Conservation (phyloP, 1,284 basidiomycete genomes). For the Quambalaria eucalypti region DNA sequence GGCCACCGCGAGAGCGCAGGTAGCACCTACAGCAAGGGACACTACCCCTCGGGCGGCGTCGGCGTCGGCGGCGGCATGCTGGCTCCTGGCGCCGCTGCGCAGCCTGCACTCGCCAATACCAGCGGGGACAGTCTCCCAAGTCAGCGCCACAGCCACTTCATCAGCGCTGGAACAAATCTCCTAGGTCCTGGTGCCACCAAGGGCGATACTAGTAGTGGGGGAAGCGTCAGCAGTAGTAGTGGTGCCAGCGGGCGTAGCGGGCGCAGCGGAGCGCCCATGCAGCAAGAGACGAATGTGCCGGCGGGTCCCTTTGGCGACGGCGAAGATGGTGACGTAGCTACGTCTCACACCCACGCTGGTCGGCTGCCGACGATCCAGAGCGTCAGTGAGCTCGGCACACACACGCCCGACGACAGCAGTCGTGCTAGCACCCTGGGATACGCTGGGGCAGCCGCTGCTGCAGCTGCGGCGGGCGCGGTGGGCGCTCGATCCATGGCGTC, state of each 20-base stretch:
- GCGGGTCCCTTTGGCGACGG: too few relatives aligned
- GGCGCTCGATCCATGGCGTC: neutral
- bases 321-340: too few relatives aligned
- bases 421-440: too few relatives aligned
- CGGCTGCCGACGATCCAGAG: conserved; percentile 26
- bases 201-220: neutral
- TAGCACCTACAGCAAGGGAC: conserved; percentile 13
- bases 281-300: too few relatives aligned
- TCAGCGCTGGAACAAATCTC: conserved; percentile 21
- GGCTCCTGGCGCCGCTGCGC: too few relatives aligned
- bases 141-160: conserved; percentile 24
- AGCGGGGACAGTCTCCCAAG: neutral
- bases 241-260: neutral
- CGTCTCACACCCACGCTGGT: too few relatives aligned
- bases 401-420: too few relatives aligned
- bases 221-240: conserved; percentile 2
- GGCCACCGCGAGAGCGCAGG: conserved; percentile 24
- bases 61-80: too few relatives aligned
- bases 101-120: neutral
- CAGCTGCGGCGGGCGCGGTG: neutral
- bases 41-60: conserved; percentile 6
- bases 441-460: neutral
- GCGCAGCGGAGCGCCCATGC: too few relatives aligned
- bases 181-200: conserved; percentile 16
- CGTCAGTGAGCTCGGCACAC: conserved; percentile 30